Evolutionary conservation across 2,329 filamentous ascomycete species (phyloP), one percentile per base, ranked within the genome.

Genomic region (Verticillium tricorpus): DNA sequence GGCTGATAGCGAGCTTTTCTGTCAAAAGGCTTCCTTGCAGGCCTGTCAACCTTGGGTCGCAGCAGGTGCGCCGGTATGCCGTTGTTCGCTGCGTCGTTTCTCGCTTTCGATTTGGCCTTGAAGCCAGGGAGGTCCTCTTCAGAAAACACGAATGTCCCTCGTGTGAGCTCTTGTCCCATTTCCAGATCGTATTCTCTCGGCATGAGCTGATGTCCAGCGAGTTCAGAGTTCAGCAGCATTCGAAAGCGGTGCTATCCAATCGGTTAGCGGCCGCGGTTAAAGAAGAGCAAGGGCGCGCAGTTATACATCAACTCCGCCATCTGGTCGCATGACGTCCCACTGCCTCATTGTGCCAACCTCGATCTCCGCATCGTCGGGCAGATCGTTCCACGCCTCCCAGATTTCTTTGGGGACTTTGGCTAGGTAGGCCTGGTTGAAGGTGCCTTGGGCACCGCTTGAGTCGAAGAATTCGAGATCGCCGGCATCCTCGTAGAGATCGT

Each of bases 171-270:
- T 32, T 82, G 80, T 61, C 77, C 88, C 56, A 92, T 82, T 56
- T 92, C 88, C 62, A 98, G 79, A 67, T 92, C 85, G 76, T 97
- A 99, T 71, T 96, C 92, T 71, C 92, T 92, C 12, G 93, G 93
- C n/a, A 97, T 82, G 5, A 83, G 78, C 67, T 89, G 84, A 72
- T 96, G 92, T 65, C 87, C 82, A 8, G 85, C 80, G 58, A 89
- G 80, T 59, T 87, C 82, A 25, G 82, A 82, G 69, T 83, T 80
- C 54, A 97, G 82, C 65, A 92, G 84, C 77, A 96, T 90, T 73
- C 89, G 76, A 65, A 83, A 76, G 62, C 79, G 80, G 63, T 77
- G 74, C 72, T 80, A 64, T 17, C 19, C 9, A 11, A 5, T 11
- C 9, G 15, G 37, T 60, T 31, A 61, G 56, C 25, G 31, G 22